phyloP scores from a whole-genome alignment of 495 filamentous ascomycete species.

The Penicillium mononematosum region DNA sequence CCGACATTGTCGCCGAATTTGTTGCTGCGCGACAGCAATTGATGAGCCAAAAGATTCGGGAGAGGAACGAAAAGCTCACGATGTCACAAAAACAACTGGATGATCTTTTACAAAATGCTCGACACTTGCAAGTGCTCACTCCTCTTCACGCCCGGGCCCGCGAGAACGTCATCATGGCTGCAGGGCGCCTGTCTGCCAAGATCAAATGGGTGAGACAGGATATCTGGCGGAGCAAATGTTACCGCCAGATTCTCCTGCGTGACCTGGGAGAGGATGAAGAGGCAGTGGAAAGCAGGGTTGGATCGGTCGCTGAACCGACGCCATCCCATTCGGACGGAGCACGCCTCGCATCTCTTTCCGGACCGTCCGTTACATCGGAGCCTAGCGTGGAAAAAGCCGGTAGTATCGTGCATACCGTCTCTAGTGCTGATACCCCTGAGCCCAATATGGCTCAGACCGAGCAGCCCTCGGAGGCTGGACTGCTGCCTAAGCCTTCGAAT shows the following conservation, averaged over 20 bases:
- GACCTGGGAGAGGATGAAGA: conserved; percentile 76
- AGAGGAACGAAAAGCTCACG: conserved; percentile 78
- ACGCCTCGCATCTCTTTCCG: conserved; percentile 23
- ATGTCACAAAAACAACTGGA: conserved; percentile 75
- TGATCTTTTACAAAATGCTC: conserved; percentile 80
- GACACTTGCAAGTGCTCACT: conserved; percentile 84
- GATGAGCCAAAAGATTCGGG: conserved; percentile 77
- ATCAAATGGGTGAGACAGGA: conserved; percentile 91
- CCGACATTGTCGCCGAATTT: conserved; percentile 79
- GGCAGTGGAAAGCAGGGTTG: conserved; percentile 14
- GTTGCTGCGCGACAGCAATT: conserved; percentile 74
- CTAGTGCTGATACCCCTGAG: conserved; percentile 24
- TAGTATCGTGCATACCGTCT: conserved; percentile 22
- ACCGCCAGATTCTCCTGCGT: conserved; percentile 80
- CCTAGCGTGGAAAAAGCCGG: conserved; percentile 18
- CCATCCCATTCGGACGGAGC: conserved; percentile 12
- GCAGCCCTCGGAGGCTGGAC: conserved; percentile 12
- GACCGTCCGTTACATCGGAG: conserved; percentile 23
- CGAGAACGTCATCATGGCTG: conserved; percentile 80
- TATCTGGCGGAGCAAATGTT: conserved; percentile 88
- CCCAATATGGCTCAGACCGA: conserved; percentile 5
- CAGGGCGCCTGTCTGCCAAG: conserved; percentile 81
- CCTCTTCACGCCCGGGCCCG: conserved; percentile 84
- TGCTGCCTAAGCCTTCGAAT: conserved; percentile 23
- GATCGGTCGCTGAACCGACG: conserved; percentile 21